A percentile compares a stretch with the other conserved stretches of the same genome.
Evolutionary conservation across 2,329 filamentous ascomycete species (phyloP).

Genomic region (Diaporthe ampelina): DNA sequence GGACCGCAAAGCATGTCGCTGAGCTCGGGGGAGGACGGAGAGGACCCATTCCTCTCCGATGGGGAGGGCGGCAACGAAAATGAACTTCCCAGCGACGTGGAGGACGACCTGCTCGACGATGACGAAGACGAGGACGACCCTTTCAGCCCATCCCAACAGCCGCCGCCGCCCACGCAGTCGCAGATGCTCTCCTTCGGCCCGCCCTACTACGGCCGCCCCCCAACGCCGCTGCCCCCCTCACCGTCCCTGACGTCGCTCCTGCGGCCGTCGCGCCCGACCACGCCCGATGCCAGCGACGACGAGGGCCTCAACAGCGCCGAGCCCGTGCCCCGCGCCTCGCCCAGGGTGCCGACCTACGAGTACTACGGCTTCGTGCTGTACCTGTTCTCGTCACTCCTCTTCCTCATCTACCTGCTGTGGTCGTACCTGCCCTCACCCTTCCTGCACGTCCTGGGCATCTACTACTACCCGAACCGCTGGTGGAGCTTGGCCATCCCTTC

Average conservation of each 20-base stretch:
- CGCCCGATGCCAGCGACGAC: conserved; percentile 91
- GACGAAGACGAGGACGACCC: conserved; percentile 44
- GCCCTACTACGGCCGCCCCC: conserved; percentile 97
- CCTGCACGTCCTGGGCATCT: conserved; percentile 91
- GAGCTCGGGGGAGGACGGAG: conserved; percentile 48
- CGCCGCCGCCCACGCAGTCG: conserved; percentile 60
- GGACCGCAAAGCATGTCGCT: conserved; percentile 45
- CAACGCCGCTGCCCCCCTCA: conserved; percentile 91
- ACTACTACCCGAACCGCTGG: conserved; percentile 98
- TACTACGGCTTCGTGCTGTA: conserved; percentile 99
- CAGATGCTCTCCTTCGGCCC: conserved; percentile 74
- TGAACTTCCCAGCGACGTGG: conserved; percentile 43
- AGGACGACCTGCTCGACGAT: conserved; percentile 50
- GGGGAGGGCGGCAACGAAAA: conserved; percentile 36
- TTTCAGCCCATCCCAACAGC: conserved; percentile 51
- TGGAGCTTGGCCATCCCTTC: conserved; percentile 94
- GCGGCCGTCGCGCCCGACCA: conserved; percentile 90
- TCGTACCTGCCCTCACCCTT: conserved; percentile 93
- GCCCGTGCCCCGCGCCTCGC: conserved; percentile 85
- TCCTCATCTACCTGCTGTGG: conserved; percentile 82
- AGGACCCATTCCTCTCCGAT: conserved; percentile 44
- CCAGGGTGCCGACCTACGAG: conserved; percentile 98
- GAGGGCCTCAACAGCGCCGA: conserved; percentile 64
- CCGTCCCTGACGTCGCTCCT: conserved; percentile 93
- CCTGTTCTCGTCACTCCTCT: conserved; percentile 86